These are phyloP conservation scores for Psilocybe cyanescens DNA, from an alignment of 768 basidiomycete species.

Conservation along the genomic window DNA sequence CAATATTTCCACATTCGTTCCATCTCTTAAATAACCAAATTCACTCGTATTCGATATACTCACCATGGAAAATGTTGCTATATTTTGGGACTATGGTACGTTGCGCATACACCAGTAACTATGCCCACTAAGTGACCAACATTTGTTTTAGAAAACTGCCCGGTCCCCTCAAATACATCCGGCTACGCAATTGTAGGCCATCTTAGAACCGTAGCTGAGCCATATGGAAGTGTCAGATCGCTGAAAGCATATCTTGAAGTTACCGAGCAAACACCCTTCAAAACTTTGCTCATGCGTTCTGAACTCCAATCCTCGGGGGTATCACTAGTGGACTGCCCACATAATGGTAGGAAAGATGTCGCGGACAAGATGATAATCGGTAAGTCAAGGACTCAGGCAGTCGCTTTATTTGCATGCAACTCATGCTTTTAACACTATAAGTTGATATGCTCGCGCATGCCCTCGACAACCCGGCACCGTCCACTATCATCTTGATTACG, in stretches of 20 bases:
- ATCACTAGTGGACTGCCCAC: constrained; percentile 43
- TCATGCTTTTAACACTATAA: background rate
- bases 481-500: constrained; percentile 51
- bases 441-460: constrained; percentile 32
- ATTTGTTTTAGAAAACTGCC: constrained; percentile 35
- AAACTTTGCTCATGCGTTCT: constrained; percentile 20
- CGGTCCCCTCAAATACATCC: constrained; percentile 27
- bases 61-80: constrained; percentile 14
- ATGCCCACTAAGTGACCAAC: no score
- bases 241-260: constrained; percentile 37
- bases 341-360: constrained; percentile 39
- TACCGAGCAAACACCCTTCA: constrained; percentile 23
- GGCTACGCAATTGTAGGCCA: constrained; percentile 31
- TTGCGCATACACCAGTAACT: background rate
- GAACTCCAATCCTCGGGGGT: constrained; percentile 53
- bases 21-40: no score
- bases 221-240: constrained; percentile 31
- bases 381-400: constrained; percentile 18
- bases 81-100: constrained; percentile 34
- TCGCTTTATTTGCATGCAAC: background rate
- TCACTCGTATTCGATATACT: background rate
- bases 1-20: no score
- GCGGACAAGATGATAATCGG: constrained; percentile 58
- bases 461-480: constrained; percentile 46
- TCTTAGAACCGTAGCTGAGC: constrained; percentile 28